phyloP scores from a whole-genome alignment of 768 basidiomycete species.

The Terana coerulea region DNA sequence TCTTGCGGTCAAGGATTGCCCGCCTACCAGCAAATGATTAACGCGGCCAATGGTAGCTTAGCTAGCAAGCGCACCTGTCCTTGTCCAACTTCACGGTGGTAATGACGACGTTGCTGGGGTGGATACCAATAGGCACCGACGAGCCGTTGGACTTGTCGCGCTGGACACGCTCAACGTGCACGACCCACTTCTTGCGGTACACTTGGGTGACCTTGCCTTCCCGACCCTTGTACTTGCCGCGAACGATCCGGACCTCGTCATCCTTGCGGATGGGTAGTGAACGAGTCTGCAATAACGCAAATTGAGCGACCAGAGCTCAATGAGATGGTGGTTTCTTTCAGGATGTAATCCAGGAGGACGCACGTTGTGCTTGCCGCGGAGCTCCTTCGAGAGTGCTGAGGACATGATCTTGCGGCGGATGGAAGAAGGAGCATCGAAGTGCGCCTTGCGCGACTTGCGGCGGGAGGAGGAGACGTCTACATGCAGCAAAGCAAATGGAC shows the following conservation, averaged over 20 bases:
- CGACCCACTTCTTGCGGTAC: conserved; percentile 98
- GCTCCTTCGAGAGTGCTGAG: conserved; percentile 91
- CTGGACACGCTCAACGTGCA: conserved; percentile 97
- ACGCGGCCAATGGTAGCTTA: background rate
- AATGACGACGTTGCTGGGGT: conserved; percentile 97
- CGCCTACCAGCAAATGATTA: conserved; percentile 42
- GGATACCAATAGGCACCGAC: conserved; percentile 88
- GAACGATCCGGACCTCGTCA: conserved; percentile 95
- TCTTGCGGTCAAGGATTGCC: conserved; percentile 84
- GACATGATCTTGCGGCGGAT: conserved; percentile 98
- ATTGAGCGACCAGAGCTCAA: conserved; percentile 4
- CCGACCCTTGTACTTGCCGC: conserved; percentile 97
- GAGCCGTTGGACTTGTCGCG: conserved; percentile 98
- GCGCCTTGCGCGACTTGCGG: conserved; percentile 98
- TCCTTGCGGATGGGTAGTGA: conserved; percentile 96
- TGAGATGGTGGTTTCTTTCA: background rate
- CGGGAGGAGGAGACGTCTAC: conserved; percentile 87
- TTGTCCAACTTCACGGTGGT: conserved; percentile 90
- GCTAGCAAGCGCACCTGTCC: conserved; percentile 54
- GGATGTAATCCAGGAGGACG: conserved; percentile 26
- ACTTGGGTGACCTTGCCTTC: conserved; percentile 98
- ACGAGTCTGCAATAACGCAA: conserved; percentile 53
- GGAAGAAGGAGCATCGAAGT: conserved; percentile 94
- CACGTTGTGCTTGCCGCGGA: conserved; percentile 89
- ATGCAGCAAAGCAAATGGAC: conserved; percentile 22